These are phyloP conservation scores for Leavenworthia alabamica DNA, from an alignment of 345 rosid genomes.

Conservation along the genomic window DNA sequence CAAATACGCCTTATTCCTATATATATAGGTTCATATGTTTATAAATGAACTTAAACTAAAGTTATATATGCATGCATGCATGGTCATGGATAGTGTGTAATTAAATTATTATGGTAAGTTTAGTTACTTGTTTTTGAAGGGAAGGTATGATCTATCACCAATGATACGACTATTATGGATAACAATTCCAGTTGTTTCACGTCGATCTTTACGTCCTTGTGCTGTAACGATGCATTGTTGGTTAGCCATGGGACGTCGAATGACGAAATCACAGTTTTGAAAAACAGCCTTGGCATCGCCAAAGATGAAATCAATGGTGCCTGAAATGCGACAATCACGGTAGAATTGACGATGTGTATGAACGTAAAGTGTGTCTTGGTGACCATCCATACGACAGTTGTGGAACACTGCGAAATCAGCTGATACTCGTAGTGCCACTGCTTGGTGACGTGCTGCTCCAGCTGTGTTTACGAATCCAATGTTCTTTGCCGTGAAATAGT, in stretches of 20 bases:
- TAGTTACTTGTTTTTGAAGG: conserved; percentile 33
- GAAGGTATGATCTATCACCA: conserved; percentile 31
- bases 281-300: conserved; percentile 53
- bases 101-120: not conserved
- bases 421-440: conserved; percentile 61
- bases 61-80: too few species aligned
- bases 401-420: conserved; percentile 45
- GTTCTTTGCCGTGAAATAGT: conserved; percentile 55
- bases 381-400: conserved; percentile 55
- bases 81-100: not conserved
- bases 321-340: conserved; percentile 58
- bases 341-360: conserved; percentile 70
- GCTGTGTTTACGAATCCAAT: conserved; percentile 66
- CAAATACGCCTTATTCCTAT: conserved; percentile 40
- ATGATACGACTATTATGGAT: conserved; percentile 56
- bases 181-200: conserved; percentile 46
- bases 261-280: conserved; percentile 60
- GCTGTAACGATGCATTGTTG: conserved; percentile 63
- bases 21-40: not conserved
- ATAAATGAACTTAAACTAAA: not conserved
- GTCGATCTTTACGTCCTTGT: conserved; percentile 48
- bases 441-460: conserved; percentile 55
- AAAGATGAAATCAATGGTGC: conserved; percentile 66
- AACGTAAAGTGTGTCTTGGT: conserved; percentile 66
- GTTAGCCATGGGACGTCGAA: conserved; percentile 44